Percentiles rank a stretch among this genome's conserved stretches.
These are phyloP conservation scores for Fraxinus latifolia DNA, from an alignment of 305 asterid genomes.

Conservation along the genomic window DNA sequence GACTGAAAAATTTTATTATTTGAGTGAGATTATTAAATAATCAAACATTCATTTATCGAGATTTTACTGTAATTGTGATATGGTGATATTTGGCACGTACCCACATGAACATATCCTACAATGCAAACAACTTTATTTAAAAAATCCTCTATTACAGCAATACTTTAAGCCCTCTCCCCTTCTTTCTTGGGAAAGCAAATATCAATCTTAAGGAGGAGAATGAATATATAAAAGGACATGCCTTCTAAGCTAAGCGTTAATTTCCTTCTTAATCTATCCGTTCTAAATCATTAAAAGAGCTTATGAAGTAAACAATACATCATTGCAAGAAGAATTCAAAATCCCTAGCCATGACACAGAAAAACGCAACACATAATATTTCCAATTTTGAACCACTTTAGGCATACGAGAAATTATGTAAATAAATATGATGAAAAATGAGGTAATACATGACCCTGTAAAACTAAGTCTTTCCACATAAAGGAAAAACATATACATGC, in stretches of 20 bases:
- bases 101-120: conserved; percentile 93
- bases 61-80: conserved; percentile 38
- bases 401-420: neutral
- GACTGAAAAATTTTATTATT: too few relatives aligned
- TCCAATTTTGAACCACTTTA: neutral
- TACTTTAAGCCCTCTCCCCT: neutral
- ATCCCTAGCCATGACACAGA: neutral
- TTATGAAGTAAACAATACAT: neutral
- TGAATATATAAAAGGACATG: neutral
- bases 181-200: neutral
- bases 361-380: neutral
- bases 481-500: neutral
- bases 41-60: too few relatives aligned
- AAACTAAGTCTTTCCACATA: neutral
- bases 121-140: conserved; percentile 14
- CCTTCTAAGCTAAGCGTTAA: neutral
- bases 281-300: neutral
- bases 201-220: neutral
- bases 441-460: neutral
- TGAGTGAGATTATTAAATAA: too few relatives aligned
- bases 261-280: neutral
- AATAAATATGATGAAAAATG: neutral
- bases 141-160: neutral
- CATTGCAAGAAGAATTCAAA: neutral
- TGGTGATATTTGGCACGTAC: conserved; percentile 86